Percentiles rank a stretch among this genome's conserved stretches.
Evolutionary conservation across 768 basidiomycete species (phyloP).

Genomic region (Roridomyces roridus): DNA sequence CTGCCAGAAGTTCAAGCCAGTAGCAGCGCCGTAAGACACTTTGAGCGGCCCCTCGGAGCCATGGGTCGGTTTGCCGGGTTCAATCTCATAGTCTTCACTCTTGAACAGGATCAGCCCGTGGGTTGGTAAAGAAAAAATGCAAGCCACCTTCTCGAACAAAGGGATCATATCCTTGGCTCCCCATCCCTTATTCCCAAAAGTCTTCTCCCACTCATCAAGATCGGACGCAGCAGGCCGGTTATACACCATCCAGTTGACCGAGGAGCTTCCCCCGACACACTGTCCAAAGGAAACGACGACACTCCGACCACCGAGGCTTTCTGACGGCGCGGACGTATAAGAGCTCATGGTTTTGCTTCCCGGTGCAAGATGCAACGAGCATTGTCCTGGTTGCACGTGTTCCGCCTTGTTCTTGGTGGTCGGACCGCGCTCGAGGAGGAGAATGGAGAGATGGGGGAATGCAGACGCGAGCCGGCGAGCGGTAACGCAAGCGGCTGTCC

Average conservation of each 20-base stretch:
- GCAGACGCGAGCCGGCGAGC: slow-evolving; percentile 32
- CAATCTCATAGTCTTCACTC: slow-evolving; percentile 41
- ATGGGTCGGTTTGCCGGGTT: slow-evolving; percentile 33
- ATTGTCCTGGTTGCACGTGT: too few relatives aligned
- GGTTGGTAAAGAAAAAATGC: too few relatives aligned
- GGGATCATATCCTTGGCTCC: too few relatives aligned
- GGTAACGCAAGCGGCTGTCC: slow-evolving; percentile 33
- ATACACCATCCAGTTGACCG: too few relatives aligned
- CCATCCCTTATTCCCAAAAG: too few relatives aligned
- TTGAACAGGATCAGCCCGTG: too few relatives aligned
- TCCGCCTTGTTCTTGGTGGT: too few relatives aligned
- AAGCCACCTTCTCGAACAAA: too few relatives aligned
- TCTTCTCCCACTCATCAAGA: too few relatives aligned
- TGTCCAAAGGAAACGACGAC: slow-evolving; percentile 23
- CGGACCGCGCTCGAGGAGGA: slow-evolving; percentile 36
- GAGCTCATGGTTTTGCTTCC: slow-evolving; percentile 26
- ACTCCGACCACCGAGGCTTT: too few relatives aligned
- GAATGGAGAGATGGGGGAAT: slow-evolving; percentile 33
- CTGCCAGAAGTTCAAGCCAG: too few relatives aligned
- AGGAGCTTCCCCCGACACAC: slow-evolving; percentile 30
- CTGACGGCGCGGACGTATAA: slow-evolving; percentile 21
- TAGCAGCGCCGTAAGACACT: slow-evolving; percentile 24
- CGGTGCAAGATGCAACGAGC: slow-evolving; percentile 21
- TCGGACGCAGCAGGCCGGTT: too few relatives aligned
- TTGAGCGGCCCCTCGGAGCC: slow-evolving; percentile 40